phyloP scores from a whole-genome alignment of 1,139 yeast species.

The Kluyveromyces marxianus region DNA sequence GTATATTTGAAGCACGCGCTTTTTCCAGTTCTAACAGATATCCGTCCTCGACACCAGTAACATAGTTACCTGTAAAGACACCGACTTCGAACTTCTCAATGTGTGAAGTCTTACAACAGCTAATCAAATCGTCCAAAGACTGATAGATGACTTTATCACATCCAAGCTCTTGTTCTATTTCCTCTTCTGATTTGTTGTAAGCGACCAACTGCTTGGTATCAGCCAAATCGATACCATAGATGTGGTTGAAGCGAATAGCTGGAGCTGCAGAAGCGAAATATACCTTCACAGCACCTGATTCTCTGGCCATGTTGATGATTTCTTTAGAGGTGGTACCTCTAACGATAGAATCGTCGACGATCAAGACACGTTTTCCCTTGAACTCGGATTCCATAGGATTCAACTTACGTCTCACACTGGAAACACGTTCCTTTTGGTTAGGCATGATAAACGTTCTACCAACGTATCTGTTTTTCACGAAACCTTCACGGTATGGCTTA shows the following conservation, averaged over 20 bases:
- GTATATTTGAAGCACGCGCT: constrained; percentile 75
- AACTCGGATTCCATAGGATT: constrained; percentile 96
- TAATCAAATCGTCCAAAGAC: constrained; percentile 69
- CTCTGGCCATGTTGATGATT: constrained; percentile 94
- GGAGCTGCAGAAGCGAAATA: constrained; percentile 97
- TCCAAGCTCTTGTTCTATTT: constrained; percentile 72
- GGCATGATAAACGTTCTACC: constrained; percentile 99
- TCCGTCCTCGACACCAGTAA: constrained; percentile 83
- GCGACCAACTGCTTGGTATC: constrained; percentile 94
- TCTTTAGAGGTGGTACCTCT: constrained; percentile 97
- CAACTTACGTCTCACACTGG: constrained; percentile 87
- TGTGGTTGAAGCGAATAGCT: constrained; percentile 89
- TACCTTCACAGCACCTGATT: constrained; percentile 92
- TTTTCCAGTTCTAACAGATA: constrained; percentile 77
- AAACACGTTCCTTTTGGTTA: constrained; percentile 87
- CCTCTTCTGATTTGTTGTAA: constrained; percentile 62
- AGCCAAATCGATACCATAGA: constrained; percentile 95
- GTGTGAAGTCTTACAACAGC: constrained; percentile 57
- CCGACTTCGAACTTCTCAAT: constrained; percentile 73
- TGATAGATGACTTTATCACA: constrained; percentile 92
- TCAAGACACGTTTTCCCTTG: constrained; percentile 72
- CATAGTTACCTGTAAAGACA: constrained; percentile 90
- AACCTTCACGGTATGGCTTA: constrained; percentile 91
- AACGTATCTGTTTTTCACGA: constrained; percentile 90
- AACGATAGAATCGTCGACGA: constrained; percentile 95